Conservation (phyloP, 176 grass and related monocot species). For the Themeda triandra region DNA sequence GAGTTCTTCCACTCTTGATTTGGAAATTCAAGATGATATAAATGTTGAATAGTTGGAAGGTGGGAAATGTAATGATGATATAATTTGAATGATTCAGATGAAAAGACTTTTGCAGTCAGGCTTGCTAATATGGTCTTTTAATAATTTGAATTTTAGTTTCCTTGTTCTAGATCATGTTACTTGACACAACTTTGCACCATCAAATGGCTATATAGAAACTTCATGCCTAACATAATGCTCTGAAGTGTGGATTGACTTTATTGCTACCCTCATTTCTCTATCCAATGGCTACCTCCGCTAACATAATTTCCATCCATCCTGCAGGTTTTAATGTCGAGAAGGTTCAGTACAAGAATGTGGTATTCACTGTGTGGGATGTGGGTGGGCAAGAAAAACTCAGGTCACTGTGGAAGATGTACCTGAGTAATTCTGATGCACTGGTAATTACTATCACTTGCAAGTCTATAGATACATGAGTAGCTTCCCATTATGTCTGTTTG, state of each 20-base stretch:
- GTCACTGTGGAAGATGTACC: constrained; percentile 84
- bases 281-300: background rate
- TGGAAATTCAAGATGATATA: background rate
- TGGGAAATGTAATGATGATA: background rate
- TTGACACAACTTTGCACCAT: background rate
- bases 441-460: constrained; percentile 37
- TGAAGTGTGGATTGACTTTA: background rate
- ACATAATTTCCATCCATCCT: background rate
- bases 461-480: background rate
- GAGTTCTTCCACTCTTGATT: background rate
- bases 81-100: background rate
- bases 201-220: background rate
- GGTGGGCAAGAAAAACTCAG: constrained; percentile 95
- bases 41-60: background rate
- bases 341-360: constrained; percentile 93
- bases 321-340: constrained; percentile 95
- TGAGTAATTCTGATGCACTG: constrained; percentile 88
- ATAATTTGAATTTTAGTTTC: background rate
- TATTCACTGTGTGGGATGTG: constrained; percentile 92
- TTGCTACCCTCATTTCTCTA: background rate
- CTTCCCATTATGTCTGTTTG: constrained; percentile 2
- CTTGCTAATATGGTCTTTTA: background rate
- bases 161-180: background rate
- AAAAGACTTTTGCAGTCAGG: background rate
- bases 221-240: background rate